Evolutionary conservation across 305 asterid genomes (phyloP), one percentile per base, ranked within the genome.

Genomic region (Andrographis paniculata): DNA sequence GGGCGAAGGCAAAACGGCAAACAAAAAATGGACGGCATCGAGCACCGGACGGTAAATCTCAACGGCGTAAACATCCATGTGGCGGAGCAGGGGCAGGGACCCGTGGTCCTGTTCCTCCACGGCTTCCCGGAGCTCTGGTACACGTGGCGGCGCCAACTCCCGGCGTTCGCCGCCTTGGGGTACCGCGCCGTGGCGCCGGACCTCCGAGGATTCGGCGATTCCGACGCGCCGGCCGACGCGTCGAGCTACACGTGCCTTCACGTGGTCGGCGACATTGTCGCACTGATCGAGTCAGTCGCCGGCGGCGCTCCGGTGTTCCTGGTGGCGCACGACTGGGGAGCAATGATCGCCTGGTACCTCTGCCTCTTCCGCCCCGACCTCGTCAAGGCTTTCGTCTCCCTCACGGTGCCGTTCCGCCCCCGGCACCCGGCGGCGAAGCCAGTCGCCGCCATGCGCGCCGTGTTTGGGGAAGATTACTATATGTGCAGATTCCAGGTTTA

Each of bases 281-380:
- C 72, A 14, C 84, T 89, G 17, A 62, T 89, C 5, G 61, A 72
- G 45, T 68, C 74, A 2, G 67, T 82, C 10, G 70, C 63, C 5
- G 87, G 66, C 0, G 77, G 53, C 0, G 60, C 51, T 3, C 42
- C 47, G 20, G 86, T 85, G 2, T 75, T 61, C 45, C 15, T 85
- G 56, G 95, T 85, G 70, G 98, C 82, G 0, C 93, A 89, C 47
- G 95, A 89, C 52, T 89, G 95, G 95, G 98, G 98, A 1, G 95
- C 98, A 20, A 70, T 89, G 76, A 43, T 89, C 0, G 95, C 39
- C 0, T 88, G 97, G 97, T 77, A 81, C 48, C 68, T 88, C 51
- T 80, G 97, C 72, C 49, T 68, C 38, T 87, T 84, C 50, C 63
- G 95, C 9, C 94, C 94, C 0, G 97, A 84, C 35, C 15, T 79